Conservation (phyloP, 768 basidiomycete genomes). For the Gloeophyllum trabeum region DNA sequence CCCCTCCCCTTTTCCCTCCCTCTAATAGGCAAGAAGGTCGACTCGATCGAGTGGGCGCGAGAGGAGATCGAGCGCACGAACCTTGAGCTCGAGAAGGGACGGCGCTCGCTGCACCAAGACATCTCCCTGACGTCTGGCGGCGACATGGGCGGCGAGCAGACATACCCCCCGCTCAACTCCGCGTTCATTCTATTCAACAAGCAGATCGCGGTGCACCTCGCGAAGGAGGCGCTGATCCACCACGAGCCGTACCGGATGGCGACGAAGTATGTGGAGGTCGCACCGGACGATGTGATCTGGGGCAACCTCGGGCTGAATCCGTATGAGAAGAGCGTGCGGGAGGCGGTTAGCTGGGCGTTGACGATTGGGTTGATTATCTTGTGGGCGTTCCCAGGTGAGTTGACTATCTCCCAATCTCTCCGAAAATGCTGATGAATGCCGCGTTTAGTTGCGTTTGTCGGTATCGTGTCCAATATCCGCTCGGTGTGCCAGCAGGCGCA, state of each 20-base stretch:
- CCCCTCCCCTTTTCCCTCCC: constrained; percentile 47
- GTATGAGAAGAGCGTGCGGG: constrained; percentile 44
- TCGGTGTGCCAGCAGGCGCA: constrained; percentile 39
- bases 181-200: constrained; percentile 88
- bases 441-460: constrained; percentile 24
- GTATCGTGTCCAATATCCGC: constrained; percentile 33
- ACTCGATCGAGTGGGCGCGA: constrained; percentile 85
- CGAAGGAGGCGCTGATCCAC: constrained; percentile 62
- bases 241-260: constrained; percentile 81
- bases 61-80: constrained; percentile 43
- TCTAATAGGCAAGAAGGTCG: constrained; percentile 79
- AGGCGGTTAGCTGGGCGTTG: constrained; percentile 44
- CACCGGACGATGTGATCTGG: constrained; percentile 90
- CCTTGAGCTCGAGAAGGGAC: constrained; percentile 12
- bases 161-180: constrained; percentile 55
- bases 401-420: too few species aligned
- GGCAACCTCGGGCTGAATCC: constrained; percentile 80
- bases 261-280: constrained; percentile 66
- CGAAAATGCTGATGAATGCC: constrained; percentile 1
- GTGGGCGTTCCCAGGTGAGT: constrained; percentile 69
- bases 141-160: constrained; percentile 11
- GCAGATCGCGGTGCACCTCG: constrained; percentile 90
- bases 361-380: constrained; percentile 69
- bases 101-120: constrained; percentile 17
- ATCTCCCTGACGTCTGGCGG: constrained; percentile 10